Percentiles rank a stretch among this genome's conserved stretches.
Evolutionary conservation across 192 early-diverging fungal genomes (phyloP).

Genomic region (Coemansia sp.): DNA sequence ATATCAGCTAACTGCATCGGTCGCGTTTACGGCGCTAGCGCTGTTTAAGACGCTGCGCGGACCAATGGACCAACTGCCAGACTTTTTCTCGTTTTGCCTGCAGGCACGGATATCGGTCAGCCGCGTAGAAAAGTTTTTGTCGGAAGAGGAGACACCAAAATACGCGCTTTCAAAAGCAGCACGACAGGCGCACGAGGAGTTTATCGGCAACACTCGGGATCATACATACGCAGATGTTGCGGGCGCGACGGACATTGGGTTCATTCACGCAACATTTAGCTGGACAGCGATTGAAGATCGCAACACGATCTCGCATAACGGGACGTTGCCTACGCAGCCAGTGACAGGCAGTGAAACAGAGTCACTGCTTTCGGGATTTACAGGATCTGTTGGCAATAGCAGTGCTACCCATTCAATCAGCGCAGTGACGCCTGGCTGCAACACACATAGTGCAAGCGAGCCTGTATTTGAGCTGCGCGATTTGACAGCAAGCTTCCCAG

Average conservation of each 20-base stretch:
- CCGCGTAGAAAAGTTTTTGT: conserved; percentile 75
- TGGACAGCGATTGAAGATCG: conserved; percentile 37
- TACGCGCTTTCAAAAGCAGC: conserved; percentile 32
- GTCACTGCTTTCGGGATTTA: conserved; percentile 10
- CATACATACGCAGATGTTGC: conserved; percentile 43
- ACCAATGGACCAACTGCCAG: conserved; percentile 46
- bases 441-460: background rate
- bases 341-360: conserved; percentile 5
- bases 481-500: conserved; percentile 67
- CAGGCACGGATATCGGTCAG: conserved; percentile 65
- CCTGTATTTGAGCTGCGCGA: conserved; percentile 62
- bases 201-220: conserved; percentile 10
- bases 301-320: background rate
- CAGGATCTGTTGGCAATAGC: background rate
- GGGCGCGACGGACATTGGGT: conserved; percentile 59
- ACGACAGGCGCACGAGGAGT: conserved; percentile 12
- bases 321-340: conserved; percentile 1
- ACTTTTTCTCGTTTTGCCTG: conserved; percentile 62
- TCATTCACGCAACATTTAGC: conserved; percentile 67
- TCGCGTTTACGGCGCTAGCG: conserved; percentile 69
- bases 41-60: conserved; percentile 67
- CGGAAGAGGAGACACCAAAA: conserved; percentile 66
- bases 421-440: background rate
- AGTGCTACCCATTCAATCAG: background rate
- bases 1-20: conserved; percentile 59